Evolutionary conservation across 192 early-diverging fungal species (phyloP).

Genomic region (Backusella tarrabulga): DNA sequence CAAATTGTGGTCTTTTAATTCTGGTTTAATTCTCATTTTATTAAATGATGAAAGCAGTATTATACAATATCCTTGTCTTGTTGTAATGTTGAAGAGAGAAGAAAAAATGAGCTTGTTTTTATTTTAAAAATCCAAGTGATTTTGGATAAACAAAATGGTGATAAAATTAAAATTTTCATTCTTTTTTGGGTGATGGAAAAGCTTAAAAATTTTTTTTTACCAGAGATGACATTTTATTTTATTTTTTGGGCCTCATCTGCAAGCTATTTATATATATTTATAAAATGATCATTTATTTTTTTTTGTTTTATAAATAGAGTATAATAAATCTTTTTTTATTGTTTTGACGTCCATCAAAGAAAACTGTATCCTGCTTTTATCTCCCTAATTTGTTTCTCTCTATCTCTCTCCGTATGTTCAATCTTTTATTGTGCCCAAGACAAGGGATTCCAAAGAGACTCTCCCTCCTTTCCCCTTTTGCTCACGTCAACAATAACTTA

Average conservation of each 20-base stretch:
- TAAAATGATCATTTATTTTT: neutral
- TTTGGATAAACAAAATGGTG: neutral
- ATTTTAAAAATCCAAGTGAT: neutral
- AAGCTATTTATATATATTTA: neutral
- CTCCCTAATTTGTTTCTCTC: neutral
- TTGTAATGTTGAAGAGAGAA: neutral
- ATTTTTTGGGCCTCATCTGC: neutral
- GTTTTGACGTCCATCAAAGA: neutral
- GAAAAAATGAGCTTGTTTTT: neutral
- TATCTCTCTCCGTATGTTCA: neutral
- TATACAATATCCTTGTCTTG: neutral
- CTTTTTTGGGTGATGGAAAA: neutral
- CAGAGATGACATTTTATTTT: neutral
- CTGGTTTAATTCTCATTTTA: neutral
- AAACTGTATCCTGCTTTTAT: neutral
- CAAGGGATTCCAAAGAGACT: neutral
- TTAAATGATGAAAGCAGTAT: too few relatives aligned
- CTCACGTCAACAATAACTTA: neutral
- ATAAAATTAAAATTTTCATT: neutral
- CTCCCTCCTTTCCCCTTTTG: neutral
- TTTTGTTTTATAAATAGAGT: neutral
- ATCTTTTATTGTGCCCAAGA: slow-evolving; percentile 3
- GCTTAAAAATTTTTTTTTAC: neutral
- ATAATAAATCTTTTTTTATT: neutral
- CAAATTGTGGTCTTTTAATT: neutral